These are phyloP conservation scores for Podospora pseudopauciseta DNA, from an alignment of 495 filamentous ascomycete genomes.

Conservation along the genomic window DNA sequence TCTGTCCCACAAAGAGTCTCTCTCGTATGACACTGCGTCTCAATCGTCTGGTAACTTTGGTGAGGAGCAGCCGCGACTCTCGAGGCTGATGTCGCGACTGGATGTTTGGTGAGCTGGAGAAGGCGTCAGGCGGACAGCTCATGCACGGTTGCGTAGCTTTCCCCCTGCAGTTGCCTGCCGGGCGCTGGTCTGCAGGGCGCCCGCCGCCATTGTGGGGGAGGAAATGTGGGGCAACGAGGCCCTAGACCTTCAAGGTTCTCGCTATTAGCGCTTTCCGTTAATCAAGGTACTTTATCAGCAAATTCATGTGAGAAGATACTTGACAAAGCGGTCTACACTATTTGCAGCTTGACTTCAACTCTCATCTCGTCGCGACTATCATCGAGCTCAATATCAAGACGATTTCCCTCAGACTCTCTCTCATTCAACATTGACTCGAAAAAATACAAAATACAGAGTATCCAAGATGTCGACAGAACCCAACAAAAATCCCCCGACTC, in stretches of 20 bases:
- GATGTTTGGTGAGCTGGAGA: neutral
- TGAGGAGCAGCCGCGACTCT: neutral
- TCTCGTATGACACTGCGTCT: neutral
- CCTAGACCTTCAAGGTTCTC: constrained; percentile 6
- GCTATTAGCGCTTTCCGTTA: neutral
- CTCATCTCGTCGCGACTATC: neutral
- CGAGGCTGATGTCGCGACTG: neutral
- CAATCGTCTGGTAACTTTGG: neutral
- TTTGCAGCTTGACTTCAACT: neutral
- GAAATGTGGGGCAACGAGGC: neutral
- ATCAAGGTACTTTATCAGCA: neutral
- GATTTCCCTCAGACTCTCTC: neutral
- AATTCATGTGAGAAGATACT: neutral
- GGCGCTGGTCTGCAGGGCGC: neutral
- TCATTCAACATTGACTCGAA: neutral
- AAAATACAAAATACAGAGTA: neutral
- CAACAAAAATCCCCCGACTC: neutral
- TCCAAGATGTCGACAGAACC: neutral
- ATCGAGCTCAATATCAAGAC: neutral
- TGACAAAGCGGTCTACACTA: neutral
- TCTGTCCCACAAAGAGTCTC: neutral
- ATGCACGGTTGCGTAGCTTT: neutral
- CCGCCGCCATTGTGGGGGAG: neutral
- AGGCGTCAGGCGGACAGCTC: neutral
- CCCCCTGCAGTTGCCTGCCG: neutral